A percentile compares a stretch with the other conserved stretches of the same genome.
These are phyloP conservation scores for Coemansia biformis DNA, from an alignment of 192 early-diverging fungal species.

Conservation along the genomic window DNA sequence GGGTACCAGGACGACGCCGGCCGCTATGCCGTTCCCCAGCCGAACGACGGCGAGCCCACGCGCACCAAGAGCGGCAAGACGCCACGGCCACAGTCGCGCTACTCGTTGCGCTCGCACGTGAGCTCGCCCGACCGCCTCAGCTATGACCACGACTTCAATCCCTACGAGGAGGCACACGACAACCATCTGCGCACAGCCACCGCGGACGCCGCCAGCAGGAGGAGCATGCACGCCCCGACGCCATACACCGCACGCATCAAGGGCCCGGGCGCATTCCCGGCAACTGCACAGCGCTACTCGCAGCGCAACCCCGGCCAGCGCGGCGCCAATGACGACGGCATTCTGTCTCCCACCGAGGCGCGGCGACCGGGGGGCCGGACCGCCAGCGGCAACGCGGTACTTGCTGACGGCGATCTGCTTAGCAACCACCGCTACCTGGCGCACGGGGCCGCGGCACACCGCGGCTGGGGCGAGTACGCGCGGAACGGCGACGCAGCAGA, in stretches of 20 bases:
- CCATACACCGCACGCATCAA: slow-evolving; percentile 46
- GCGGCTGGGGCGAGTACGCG: slow-evolving; percentile 42
- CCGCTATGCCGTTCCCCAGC: not conserved
- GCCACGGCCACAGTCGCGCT: slow-evolving; percentile 18
- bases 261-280: slow-evolving; percentile 48
- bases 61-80: slow-evolving; percentile 4
- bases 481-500: slow-evolving; percentile 17
- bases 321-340: slow-evolving; percentile 12
- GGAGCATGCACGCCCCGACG: slow-evolving; percentile 12
- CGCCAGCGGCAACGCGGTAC: slow-evolving; percentile 19
- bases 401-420: slow-evolving; percentile 23
- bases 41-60: not conserved
- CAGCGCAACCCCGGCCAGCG: slow-evolving; percentile 23
- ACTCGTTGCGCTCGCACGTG: slow-evolving; percentile 24
- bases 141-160: slow-evolving; percentile 30
- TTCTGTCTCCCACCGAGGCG: slow-evolving; percentile 20
- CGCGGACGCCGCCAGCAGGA: slow-evolving; percentile 9
- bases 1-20: not conserved
- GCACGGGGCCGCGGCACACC: slow-evolving; percentile 17
- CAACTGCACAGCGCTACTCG: slow-evolving; percentile 45
- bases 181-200: slow-evolving; percentile 10
- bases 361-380: slow-evolving; percentile 9
- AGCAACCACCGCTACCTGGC: slow-evolving; percentile 29
- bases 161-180: slow-evolving; percentile 12
- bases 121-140: slow-evolving; percentile 27